These are phyloP conservation scores for Pleoardoris graminearum DNA, from an alignment of 2,329 filamentous ascomycete genomes.

Conservation along the genomic window DNA sequence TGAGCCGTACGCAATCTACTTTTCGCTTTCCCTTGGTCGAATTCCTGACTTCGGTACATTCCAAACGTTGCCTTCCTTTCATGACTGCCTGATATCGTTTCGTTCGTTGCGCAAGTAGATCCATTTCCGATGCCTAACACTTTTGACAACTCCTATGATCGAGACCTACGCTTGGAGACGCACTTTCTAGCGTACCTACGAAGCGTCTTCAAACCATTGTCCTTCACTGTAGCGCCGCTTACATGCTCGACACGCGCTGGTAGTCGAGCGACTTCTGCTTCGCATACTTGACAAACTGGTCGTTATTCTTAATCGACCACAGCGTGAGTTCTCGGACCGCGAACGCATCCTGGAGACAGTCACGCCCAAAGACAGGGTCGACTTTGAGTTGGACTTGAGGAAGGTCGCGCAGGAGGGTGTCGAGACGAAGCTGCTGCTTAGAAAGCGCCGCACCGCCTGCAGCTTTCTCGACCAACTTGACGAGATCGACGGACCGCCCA, in stretches of 20 bases:
- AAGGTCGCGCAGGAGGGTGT: constrained; percentile 32
- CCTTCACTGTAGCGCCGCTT: background rate
- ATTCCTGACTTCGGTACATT: background rate
- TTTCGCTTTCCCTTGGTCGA: background rate
- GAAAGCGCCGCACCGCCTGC: constrained; percentile 36
- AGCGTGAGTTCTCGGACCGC: constrained; percentile 55
- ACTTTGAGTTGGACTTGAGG: constrained; percentile 14
- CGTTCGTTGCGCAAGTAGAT: background rate
- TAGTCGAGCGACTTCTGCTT: constrained; percentile 33
- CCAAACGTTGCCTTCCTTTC: background rate
- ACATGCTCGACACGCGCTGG: constrained; percentile 13
- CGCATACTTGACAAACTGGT: constrained; percentile 44
- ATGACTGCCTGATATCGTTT: background rate
- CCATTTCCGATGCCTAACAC: background rate
- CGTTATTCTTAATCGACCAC: constrained; percentile 49
- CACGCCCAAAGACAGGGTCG: constrained; percentile 45
- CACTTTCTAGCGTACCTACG: background rate
- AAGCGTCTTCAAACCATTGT: background rate
- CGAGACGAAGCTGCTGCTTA: constrained; percentile 35
- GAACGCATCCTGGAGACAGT: constrained; percentile 55
- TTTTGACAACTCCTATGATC: background rate
- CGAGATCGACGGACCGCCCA: constrained; percentile 38
- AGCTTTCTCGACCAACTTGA: constrained; percentile 38
- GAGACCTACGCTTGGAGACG: background rate
- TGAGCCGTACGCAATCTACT: background rate